Conservation (phyloP, 805 yeast species). For the Saccharomycopsis fermentans region DNA sequence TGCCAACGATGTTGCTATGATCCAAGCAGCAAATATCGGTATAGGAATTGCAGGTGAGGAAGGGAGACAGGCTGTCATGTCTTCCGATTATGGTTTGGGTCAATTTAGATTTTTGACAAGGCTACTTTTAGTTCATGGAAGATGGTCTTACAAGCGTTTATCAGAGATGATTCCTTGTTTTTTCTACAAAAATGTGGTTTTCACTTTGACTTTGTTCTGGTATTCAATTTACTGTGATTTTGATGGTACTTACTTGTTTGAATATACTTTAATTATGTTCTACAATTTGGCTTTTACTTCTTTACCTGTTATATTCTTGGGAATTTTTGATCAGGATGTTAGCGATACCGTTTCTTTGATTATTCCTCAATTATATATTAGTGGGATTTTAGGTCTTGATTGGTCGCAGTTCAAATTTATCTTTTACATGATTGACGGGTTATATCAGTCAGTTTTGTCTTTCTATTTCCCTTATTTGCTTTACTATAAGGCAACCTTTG, state of each 20-base stretch:
- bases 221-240: conserved; percentile 57
- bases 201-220: conserved; percentile 70
- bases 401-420: conserved; percentile 54
- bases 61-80: conserved; percentile 82
- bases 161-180: conserved; percentile 74
- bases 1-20: conserved; percentile 83
- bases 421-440: conserved; percentile 57
- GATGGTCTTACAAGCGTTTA: conserved; percentile 69
- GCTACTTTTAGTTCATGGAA: conserved; percentile 66
- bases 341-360: conserved; percentile 51
- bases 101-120: conserved; percentile 63
- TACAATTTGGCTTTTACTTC: conserved; percentile 78
- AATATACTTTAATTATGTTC: conserved; percentile 68
- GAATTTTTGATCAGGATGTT: conserved; percentile 68
- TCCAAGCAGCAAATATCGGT: conserved; percentile 77
- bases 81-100: conserved; percentile 75
- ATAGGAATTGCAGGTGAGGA: conserved; percentile 84
- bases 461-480: conserved; percentile 59
- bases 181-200: conserved; percentile 67
- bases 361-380: conserved; percentile 60
- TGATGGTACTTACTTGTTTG: conserved; percentile 70
- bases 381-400: conserved; percentile 54
- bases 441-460: conserved; percentile 60
- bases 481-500: conserved; percentile 37
- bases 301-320: conserved; percentile 64